Evolutionary conservation across 2,329 filamentous ascomycete species (phyloP), one percentile per base, ranked within the genome.

Genomic region (Domatiomyces catenatus): DNA sequence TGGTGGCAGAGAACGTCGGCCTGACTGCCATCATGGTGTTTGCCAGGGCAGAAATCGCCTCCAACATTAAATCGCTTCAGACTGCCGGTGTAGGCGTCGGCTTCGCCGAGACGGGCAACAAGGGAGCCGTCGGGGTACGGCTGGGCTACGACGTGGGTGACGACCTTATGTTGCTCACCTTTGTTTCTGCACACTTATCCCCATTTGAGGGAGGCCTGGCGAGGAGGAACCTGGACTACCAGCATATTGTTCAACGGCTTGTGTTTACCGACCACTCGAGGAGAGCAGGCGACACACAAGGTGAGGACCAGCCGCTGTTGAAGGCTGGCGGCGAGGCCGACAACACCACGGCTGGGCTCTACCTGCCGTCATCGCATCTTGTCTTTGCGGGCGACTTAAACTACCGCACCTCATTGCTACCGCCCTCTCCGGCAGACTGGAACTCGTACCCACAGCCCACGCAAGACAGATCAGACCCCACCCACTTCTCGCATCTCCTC

Each of bases 351-450:
- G 45, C 45, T 8, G 65, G 67, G 19, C 78, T 96, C 50, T 95
- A 89, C 70, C 79, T 77, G 47, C 79, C 86, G 1, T 76, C 75
- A 2, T 81, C 81, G 2, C 81, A 94, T 64, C 72, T 95, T 1
- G 94, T 96, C 64, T 73, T 96, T 46, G 84, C 83, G 0, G 92
- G 92, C 20, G 92, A 98, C 65, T 75, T 98, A 53, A 98, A 98
- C 71, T 98, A 98, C 68, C 84, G 92, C 58, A 93, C 90, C 17
- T 79, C 81, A 6, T 75, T 80, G 54, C 75, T 73, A 0, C 70
- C 75, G 0, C 88, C 89, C 0, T 69, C 72, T 0, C 70, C 75
- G 0, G 67, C 72, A 2, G 56, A 57, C 32, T 48, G 53, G n/a
- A 80, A 85, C 48, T 47, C 69, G 5, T 85, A 87, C 75, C 77